Percentiles rank a stretch among this genome's conserved stretches.
Conservation (phyloP, 2,329 filamentous ascomycete species). For the Cadophora sp. region DNA sequence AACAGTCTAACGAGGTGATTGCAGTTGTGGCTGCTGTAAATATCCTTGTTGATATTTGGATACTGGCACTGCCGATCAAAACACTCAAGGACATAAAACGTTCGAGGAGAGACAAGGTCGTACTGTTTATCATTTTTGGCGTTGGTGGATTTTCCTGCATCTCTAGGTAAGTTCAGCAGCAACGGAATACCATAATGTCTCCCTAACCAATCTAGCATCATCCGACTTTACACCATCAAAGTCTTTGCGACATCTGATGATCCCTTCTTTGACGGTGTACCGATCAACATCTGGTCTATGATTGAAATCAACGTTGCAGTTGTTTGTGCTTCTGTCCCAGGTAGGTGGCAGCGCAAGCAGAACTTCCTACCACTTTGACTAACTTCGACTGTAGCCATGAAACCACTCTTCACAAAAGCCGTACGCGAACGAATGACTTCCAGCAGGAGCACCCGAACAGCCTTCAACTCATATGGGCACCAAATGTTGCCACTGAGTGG, state of each 20-base stretch:
- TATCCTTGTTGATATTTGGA: conserved; percentile 32
- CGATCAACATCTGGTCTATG: conserved; percentile 42
- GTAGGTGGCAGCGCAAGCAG: conserved; percentile 4
- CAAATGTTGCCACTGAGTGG: conserved; percentile 27
- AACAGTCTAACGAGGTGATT: neutral
- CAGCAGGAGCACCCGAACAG: conserved; percentile 8
- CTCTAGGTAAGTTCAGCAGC: conserved; percentile 23
- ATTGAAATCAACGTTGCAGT: conserved; percentile 45
- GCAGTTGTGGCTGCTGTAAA: conserved; percentile 29
- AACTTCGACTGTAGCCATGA: conserved; percentile 26
- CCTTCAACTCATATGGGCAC: conserved; percentile 18
- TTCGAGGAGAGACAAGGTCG: conserved; percentile 27
- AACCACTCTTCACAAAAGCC: conserved; percentile 28
- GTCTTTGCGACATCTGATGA: conserved; percentile 41
- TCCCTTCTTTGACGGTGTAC: conserved; percentile 38
- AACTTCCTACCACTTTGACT: neutral
- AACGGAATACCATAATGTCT: neutral
- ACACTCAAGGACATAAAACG: conserved; percentile 28
- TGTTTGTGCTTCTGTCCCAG: conserved; percentile 42
- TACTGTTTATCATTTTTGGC: conserved; percentile 30
- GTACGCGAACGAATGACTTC: conserved; percentile 19
- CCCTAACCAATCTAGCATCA: conserved; percentile 35
- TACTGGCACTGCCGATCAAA: conserved; percentile 31
- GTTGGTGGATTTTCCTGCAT: conserved; percentile 39
- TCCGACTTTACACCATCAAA: conserved; percentile 43